Evolutionary conservation across 306 rosid species (phyloP), one percentile per base, ranked within the genome.

Genomic region (Corylus americana): DNA sequence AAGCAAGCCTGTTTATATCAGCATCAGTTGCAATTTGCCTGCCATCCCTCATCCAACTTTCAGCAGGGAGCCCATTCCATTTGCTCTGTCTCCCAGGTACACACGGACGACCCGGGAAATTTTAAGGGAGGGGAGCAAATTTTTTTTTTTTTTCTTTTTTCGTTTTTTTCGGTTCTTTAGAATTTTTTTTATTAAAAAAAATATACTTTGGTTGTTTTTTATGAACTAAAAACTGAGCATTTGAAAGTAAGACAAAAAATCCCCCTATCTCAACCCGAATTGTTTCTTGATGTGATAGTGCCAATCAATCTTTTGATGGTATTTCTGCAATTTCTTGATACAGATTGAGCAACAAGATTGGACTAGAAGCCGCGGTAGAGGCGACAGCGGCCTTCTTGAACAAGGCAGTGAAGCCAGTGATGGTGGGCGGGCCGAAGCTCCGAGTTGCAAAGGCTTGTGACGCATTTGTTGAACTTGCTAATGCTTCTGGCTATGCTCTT

Each of bases 381-480:
- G 88, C 83, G 0, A 78, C 88, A 4, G 83, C 75, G 4, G 79
- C 83, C 27, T 85, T 87, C 82, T 66, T 85, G 58, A 72, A 80
- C 80, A 85, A 85, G 86, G 88, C 86, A 1, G 85, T 87, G 77
- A 87, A 87, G 73, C 91, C 87, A 5, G 80, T 85, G 4, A 51
- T 87, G 75, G 88, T 87, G 20, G 88, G 91, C 0, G 88, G 88
- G 44, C 88, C 87, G 5, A 87, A 87, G 20, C 88, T 85, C 7
- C 78, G 87, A 16, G 88, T 77, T 71, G 87, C 87, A 11, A 75
- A 80, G 59, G 88, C 88, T 0, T 53, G 76, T 14, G 78, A 87
- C 5, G 87, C 87, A 29, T 82, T 87, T 64, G 77, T 77, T 9
- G 76, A 87, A 75, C 48, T 85, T 61, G 91, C 83, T 0, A 82